These are phyloP conservation scores for Cocos nucifera DNA, from an alignment of 176 grass and related monocot species.

Conservation along the genomic window DNA sequence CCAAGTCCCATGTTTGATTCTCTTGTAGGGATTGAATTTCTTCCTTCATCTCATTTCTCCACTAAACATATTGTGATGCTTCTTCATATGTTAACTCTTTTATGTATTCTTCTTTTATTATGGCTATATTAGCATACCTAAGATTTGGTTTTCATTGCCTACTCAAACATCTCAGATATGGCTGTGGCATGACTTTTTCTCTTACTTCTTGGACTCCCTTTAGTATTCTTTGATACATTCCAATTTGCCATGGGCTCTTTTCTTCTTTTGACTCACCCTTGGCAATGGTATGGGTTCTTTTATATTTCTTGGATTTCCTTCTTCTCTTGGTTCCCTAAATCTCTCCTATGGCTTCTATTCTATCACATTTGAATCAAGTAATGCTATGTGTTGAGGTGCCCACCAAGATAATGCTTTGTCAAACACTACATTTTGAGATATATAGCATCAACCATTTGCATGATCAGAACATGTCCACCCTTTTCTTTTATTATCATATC, in stretches of 20 bases:
- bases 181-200: not conserved
- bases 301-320: too few species aligned
- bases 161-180: not conserved
- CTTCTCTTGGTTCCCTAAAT: too few species aligned
- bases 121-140: not conserved
- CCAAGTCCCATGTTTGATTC: too few species aligned
- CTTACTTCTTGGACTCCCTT: not conserved
- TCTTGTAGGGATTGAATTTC: too few species aligned
- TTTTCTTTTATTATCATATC: slow-evolving; percentile 18
- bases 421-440: not conserved
- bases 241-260: too few species aligned
- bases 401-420: not conserved
- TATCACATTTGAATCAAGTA: too few species aligned
- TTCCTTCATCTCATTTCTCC: too few species aligned
- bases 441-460: not conserved
- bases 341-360: not conserved
- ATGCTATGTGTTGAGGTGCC: not conserved
- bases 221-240: too few species aligned
- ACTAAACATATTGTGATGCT: too few species aligned
- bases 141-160: not conserved
- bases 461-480: slow-evolving; percentile 6
- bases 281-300: too few species aligned
- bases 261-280: too few species aligned
- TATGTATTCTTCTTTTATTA: not conserved
- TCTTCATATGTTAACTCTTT: too few species aligned